Evolutionary conservation across 495 filamentous ascomycete species (phyloP).

Genomic region (Podospora fimiseda): DNA sequence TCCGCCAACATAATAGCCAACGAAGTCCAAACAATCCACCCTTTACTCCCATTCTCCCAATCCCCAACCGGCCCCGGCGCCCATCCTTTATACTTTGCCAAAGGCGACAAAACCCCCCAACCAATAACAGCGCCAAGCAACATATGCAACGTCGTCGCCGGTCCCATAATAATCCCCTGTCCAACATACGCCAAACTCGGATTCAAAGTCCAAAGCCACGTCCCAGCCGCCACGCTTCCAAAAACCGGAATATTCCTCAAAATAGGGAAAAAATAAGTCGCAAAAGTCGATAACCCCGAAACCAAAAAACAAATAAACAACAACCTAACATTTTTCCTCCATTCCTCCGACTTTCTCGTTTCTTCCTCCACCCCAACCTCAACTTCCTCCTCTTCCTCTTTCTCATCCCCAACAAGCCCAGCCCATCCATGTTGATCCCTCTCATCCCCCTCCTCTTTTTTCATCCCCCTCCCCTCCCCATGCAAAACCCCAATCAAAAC

Average conservation of each 20-base stretch:
- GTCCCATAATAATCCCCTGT: conserved; percentile 83
- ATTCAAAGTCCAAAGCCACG: conserved; percentile 95
- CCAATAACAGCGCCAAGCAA: conserved; percentile 83
- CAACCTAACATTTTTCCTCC: conserved; percentile 48
- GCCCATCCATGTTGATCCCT: conserved; percentile 20
- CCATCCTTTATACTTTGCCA: conserved; percentile 82
- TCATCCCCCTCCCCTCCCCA: conserved; percentile 39
- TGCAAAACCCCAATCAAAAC: conserved; percentile 87
- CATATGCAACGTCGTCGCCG: conserved; percentile 92
- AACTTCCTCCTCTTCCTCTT: conserved; percentile 18
- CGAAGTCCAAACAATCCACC: conserved; percentile 96
- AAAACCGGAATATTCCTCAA: conserved; percentile 81
- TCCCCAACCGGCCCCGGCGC: conserved; percentile 78
- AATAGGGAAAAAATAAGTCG: conserved; percentile 85
- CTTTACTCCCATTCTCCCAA: conserved; percentile 88
- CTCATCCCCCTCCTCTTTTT: conserved; percentile 7
- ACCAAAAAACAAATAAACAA: conserved; percentile 47
- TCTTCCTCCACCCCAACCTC: conserved; percentile 8
- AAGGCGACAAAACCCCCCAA: conserved; percentile 84
- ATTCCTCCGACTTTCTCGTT: conserved; percentile 28
- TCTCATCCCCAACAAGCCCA: conserved; percentile 17
- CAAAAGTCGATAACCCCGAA: conserved; percentile 62
- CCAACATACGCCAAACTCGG: conserved; percentile 92
- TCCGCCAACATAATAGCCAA: conserved; percentile 96
- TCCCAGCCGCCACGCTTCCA: conserved; percentile 61